Conservation (phyloP, 1,284 basidiomycete genomes). For the Ceratorhiza oryzae-sativae region DNA sequence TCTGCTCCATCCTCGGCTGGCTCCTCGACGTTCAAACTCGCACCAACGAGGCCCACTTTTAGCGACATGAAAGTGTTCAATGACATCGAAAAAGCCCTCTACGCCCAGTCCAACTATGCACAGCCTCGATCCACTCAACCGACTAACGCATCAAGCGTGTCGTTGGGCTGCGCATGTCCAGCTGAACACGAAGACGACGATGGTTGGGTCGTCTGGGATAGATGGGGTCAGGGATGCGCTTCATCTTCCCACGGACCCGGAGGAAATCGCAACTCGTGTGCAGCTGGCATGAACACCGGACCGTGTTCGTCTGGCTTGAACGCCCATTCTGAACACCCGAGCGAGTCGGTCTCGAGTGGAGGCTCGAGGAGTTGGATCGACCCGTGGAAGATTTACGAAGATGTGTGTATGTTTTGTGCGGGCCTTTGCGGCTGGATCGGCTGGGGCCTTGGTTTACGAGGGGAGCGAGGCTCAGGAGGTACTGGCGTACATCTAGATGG, state of each 20-base stretch:
- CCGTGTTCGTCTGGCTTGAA: slow-evolving; percentile 34
- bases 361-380: slow-evolving; percentile 30
- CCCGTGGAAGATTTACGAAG: slow-evolving; percentile 73
- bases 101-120: slow-evolving; percentile 39
- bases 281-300: slow-evolving; percentile 28
- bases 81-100: slow-evolving; percentile 48
- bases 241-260: slow-evolving; percentile 6
- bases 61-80: slow-evolving; percentile 13
- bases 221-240: slow-evolving; percentile 27
- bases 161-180: slow-evolving; percentile 1
- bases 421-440: slow-evolving; percentile 75
- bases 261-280: slow-evolving; percentile 28
- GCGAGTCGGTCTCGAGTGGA: neutral
- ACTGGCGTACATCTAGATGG: slow-evolving; percentile 65
- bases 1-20: slow-evolving; percentile 48
- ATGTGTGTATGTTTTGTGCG: slow-evolving; percentile 78
- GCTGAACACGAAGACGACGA: slow-evolving; percentile 33
- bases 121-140: neutral
- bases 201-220: slow-evolving; percentile 36
- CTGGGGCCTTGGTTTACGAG: slow-evolving; percentile 48
- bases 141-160: slow-evolving; percentile 15
- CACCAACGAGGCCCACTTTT: slow-evolving; percentile 18
- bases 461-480: slow-evolving; percentile 56
- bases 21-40: slow-evolving; percentile 10
- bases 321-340: neutral